Conservation (phyloP, 2,329 filamentous ascomycete species). For the Diaporthe citri region DNA sequence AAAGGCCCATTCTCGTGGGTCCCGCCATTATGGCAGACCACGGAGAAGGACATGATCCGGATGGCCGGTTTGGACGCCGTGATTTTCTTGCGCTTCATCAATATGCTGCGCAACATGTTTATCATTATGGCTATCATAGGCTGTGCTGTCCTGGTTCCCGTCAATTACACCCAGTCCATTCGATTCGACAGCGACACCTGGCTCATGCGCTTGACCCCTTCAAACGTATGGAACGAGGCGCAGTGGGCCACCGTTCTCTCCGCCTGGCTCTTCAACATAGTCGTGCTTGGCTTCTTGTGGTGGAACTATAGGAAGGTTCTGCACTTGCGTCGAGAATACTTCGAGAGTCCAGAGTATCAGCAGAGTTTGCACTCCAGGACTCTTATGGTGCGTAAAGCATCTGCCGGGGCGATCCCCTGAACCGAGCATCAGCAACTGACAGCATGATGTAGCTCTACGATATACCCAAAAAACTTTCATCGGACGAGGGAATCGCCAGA, state of each 20-base stretch:
- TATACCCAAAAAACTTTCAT: slow-evolving; percentile 80
- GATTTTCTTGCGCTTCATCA: slow-evolving; percentile 87
- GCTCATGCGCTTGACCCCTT: slow-evolving; percentile 72
- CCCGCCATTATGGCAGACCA: slow-evolving; percentile 80
- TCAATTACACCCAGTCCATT: slow-evolving; percentile 73
- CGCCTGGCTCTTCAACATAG: slow-evolving; percentile 77
- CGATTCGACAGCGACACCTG: slow-evolving; percentile 53
- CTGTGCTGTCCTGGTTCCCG: slow-evolving; percentile 82
- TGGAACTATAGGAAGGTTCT: slow-evolving; percentile 85
- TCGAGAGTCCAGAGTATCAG: slow-evolving; percentile 89
- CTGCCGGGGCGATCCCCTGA: neutral
- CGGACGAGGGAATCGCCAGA: slow-evolving; percentile 88
- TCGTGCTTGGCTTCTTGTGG: slow-evolving; percentile 87
- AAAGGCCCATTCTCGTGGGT: slow-evolving; percentile 93
- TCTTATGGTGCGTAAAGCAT: slow-evolving; percentile 65
- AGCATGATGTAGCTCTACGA: slow-evolving; percentile 76
- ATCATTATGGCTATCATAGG: slow-evolving; percentile 78
- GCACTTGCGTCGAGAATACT: slow-evolving; percentile 80
- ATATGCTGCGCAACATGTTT: slow-evolving; percentile 96
- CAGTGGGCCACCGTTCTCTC: slow-evolving; percentile 72
- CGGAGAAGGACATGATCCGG: slow-evolving; percentile 82
- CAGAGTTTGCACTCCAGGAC: slow-evolving; percentile 84
- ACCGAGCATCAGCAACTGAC: slow-evolving; percentile 39
- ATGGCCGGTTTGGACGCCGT: slow-evolving; percentile 91
- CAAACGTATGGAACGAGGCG: slow-evolving; percentile 62